A percentile compares a stretch with the other conserved stretches of the same genome.
phyloP scores from a whole-genome alignment of 495 filamentous ascomycete genomes.

The Podospora bellae-mahoneyi region DNA sequence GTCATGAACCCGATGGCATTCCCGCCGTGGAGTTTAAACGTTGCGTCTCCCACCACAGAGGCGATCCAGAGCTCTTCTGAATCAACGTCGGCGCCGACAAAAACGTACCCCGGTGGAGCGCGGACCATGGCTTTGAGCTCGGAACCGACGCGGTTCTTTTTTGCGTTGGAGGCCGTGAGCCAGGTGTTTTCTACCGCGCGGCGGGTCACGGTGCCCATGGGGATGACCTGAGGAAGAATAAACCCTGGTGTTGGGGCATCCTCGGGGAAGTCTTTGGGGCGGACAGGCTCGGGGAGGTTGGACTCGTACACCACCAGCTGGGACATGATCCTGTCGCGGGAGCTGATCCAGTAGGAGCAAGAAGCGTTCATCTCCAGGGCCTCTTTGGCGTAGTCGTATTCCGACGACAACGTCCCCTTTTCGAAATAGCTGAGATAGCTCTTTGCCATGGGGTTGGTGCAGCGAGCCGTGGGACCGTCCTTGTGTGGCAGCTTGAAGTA shows the following conservation, averaged over 20 bases:
- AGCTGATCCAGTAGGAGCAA: slow-evolving; percentile 98
- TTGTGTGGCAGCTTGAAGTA: slow-evolving; percentile 98
- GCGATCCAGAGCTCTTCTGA: slow-evolving; percentile 99
- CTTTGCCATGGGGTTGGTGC: slow-evolving; percentile 83
- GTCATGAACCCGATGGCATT: slow-evolving; percentile 99
- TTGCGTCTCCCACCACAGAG: slow-evolving; percentile 87
- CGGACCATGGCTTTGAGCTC: slow-evolving; percentile 97
- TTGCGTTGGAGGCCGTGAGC: slow-evolving; percentile 97
- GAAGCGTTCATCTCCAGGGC: slow-evolving; percentile 97
- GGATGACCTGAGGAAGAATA: slow-evolving; percentile 97
- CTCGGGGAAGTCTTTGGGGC: slow-evolving; percentile 6
- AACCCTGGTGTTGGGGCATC: slow-evolving; percentile 52
- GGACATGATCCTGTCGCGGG: slow-evolving; percentile 82
- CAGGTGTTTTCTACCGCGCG: slow-evolving; percentile 97
- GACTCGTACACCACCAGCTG: slow-evolving; percentile 90
- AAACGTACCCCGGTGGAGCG: slow-evolving; percentile 83
- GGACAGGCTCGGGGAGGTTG: slow-evolving; percentile 40
- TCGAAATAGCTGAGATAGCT: slow-evolving; percentile 88
- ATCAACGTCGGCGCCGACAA: slow-evolving; percentile 97
- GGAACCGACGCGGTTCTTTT: slow-evolving; percentile 89
- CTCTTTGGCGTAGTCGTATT: slow-evolving; percentile 85
- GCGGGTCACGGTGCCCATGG: slow-evolving; percentile 98
- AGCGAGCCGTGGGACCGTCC: slow-evolving; percentile 82
- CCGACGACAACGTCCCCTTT: slow-evolving; percentile 77
- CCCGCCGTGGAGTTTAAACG: slow-evolving; percentile 89